A percentile compares a stretch with the other conserved stretches of the same genome.
Evolutionary conservation across 768 basidiomycete species (phyloP).

Genomic region (Trametopsis cervina): DNA sequence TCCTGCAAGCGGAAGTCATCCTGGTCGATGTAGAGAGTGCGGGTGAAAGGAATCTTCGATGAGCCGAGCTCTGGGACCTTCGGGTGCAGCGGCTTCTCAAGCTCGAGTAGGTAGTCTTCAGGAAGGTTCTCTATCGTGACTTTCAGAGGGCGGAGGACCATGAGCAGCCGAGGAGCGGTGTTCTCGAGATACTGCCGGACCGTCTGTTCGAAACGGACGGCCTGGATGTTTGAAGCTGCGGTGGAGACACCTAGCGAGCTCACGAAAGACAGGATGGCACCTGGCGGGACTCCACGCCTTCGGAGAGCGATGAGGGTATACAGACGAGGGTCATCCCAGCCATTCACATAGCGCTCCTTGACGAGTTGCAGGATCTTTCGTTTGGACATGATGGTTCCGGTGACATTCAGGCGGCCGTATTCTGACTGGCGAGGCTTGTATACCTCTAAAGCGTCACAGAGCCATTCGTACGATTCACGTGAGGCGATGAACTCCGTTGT

Average conservation of each 20-base stretch:
- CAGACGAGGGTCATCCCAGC: constrained; percentile 97
- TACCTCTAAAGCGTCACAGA: constrained; percentile 94
- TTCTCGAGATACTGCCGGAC: constrained; percentile 88
- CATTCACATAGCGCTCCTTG: constrained; percentile 72
- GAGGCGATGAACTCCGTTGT: constrained; percentile 94
- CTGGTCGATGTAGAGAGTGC: constrained; percentile 84
- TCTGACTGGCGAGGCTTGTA: constrained; percentile 98
- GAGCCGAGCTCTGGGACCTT: constrained; percentile 86
- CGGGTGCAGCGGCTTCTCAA: constrained; percentile 91
- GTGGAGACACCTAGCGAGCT: constrained; percentile 92
- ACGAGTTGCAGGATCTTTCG: constrained; percentile 91
- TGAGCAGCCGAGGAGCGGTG: constrained; percentile 78
- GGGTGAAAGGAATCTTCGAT: constrained; percentile 78
- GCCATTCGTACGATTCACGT: constrained; percentile 97
- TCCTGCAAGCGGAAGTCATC: constrained; percentile 92
- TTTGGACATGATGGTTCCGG: constrained; percentile 96
- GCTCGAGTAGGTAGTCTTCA: constrained; percentile 73
- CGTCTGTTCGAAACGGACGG: constrained; percentile 82
- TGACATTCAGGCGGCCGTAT: constrained; percentile 87
- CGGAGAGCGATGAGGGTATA: constrained; percentile 96
- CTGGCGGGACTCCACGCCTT: constrained; percentile 93
- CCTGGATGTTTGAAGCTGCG: constrained; percentile 74
- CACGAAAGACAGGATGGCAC: constrained; percentile 90
- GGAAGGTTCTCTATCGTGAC: constrained; percentile 87
- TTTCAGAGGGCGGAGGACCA: constrained; percentile 88